Evolutionary conservation across 2,329 filamentous ascomycete species (phyloP).

Genomic region (Trichoderma koningii): DNA sequence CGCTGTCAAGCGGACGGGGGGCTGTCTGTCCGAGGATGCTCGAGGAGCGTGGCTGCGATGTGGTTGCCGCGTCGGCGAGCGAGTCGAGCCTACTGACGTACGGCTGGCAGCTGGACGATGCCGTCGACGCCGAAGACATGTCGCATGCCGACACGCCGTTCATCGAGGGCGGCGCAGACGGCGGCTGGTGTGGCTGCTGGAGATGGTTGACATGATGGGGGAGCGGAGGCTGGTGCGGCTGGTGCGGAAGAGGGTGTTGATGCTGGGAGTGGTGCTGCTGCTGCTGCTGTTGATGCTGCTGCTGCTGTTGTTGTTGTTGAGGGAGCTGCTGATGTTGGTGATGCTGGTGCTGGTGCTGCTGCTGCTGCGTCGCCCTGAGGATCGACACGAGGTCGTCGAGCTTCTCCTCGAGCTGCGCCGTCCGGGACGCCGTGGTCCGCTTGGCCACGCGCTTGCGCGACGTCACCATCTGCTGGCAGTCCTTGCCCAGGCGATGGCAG

Average conservation of each 20-base stretch:
- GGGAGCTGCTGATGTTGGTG: conserved; percentile 7
- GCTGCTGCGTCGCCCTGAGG: conserved; percentile 40
- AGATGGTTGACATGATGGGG: conserved; percentile 18
- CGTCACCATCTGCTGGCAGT: conserved; percentile 49
- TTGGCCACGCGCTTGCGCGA: conserved; percentile 43
- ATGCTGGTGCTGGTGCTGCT: conserved; percentile 25
- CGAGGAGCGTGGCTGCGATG: conserved; percentile 30
- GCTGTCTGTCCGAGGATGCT: background rate
- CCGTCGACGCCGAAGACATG: conserved; percentile 3
- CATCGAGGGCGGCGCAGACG: conserved; percentile 27
- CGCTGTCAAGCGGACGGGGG: conserved; percentile 28
- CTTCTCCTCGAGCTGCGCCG: conserved; percentile 53
- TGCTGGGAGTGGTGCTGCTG: background rate
- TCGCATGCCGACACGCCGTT: conserved; percentile 1
- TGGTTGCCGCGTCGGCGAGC: conserved; percentile 42
- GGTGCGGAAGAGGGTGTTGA: background rate
- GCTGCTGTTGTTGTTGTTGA: conserved; percentile 19
- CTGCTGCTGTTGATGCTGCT: background rate
- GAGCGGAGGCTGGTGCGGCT: conserved; percentile 22
- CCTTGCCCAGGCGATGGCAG: conserved; percentile 51
- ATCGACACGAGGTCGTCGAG: conserved; percentile 52
- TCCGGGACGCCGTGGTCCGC: conserved; percentile 41
- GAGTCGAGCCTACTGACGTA: conserved; percentile 42
- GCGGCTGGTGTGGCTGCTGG: conserved; percentile 21
- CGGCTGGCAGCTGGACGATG: conserved; percentile 18